Evolutionary conservation across 345 rosid genomes (phyloP), one percentile per base, ranked within the genome.

Genomic region (Capsella bursapastoris): DNA sequence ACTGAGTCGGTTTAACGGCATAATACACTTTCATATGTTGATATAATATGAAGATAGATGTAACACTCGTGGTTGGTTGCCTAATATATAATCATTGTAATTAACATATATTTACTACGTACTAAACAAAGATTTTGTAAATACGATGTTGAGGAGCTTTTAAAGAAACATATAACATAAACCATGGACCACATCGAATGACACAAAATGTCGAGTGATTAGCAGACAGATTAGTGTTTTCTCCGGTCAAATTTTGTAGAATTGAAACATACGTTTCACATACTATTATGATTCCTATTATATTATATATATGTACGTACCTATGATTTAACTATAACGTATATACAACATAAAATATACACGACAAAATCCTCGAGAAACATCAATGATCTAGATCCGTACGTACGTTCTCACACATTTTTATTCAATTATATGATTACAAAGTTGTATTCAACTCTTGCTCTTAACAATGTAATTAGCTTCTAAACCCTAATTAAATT

Each of bases 281-380:
- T 35, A 29, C 18, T 45, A 25, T 40, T 73, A 48, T 38, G 52
- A 49, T 66, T 27, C 13, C 57, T 66, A 35, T 44, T 47, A 53
- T 73, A 45, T 45, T 18, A 18, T 18, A 18, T 18, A 18, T 18
- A 22, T 22, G 1, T 22, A 22, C 25, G 47, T 64, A 56, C 57
- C 38, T 55, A 64, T 65, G 71, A 27, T 55, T 22, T 55, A 72
- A 64, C 57, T 55, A 64, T 43, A 44, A 55, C 31, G 71, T n/a
- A 53, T 64, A 22, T 34, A 40, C 44, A 64, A 44, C 14, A 15
- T 73, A 35, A n/a, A 27, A 64, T 56, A 56, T 73, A 50, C 65
- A 45, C 71, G 71, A 73, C 77, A 64, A 73, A 35, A 34, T 28
- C 65, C 57, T 73, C 48, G 62, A 73, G 48, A 73, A 22, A 22